Percentiles rank a stretch among this genome's conserved stretches.
These are phyloP conservation scores for Leccinum barrowsii DNA, from an alignment of 768 basidiomycete species.

Conservation along the genomic window DNA sequence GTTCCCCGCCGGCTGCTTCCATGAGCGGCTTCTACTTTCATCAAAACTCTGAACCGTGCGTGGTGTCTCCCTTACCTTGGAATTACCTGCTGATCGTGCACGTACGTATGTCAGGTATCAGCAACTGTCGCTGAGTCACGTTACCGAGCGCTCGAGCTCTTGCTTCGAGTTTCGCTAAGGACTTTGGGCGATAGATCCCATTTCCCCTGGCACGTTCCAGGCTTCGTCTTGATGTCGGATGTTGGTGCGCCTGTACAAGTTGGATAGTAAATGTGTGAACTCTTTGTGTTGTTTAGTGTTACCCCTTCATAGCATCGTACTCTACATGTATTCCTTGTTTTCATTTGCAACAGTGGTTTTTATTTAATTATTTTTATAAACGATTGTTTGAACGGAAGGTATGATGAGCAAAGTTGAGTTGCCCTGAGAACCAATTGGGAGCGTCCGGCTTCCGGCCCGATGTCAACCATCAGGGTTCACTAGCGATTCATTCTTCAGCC, in stretches of 20 bases:
- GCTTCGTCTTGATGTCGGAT: slow-evolving; percentile 4
- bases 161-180: slow-evolving; percentile 84
- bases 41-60: slow-evolving; percentile 88
- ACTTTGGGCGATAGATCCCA: slow-evolving; percentile 5
- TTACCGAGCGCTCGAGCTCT: slow-evolving; percentile 68
- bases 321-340: slow-evolving; percentile 13
- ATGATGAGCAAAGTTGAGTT: background rate
- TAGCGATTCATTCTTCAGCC: background rate
- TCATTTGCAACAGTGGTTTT: background rate
- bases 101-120: slow-evolving; percentile 61
- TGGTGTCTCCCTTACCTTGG: slow-evolving; percentile 19
- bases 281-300: slow-evolving; percentile 18
- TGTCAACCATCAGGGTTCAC: background rate
- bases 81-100: slow-evolving; percentile 7
- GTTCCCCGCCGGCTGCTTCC: slow-evolving; percentile 52
- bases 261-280: slow-evolving; percentile 16
- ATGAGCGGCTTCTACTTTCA: slow-evolving; percentile 95
- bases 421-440: background rate
- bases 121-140: slow-evolving; percentile 77
- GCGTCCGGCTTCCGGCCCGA: background rate
- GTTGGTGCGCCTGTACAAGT: background rate
- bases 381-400: background rate
- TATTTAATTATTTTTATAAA: background rate
- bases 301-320: slow-evolving; percentile 19
- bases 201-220: slow-evolving; percentile 1